Conservation (phyloP, 2,329 filamentous ascomycete genomes). For the Purpureocillium lavendulum region DNA sequence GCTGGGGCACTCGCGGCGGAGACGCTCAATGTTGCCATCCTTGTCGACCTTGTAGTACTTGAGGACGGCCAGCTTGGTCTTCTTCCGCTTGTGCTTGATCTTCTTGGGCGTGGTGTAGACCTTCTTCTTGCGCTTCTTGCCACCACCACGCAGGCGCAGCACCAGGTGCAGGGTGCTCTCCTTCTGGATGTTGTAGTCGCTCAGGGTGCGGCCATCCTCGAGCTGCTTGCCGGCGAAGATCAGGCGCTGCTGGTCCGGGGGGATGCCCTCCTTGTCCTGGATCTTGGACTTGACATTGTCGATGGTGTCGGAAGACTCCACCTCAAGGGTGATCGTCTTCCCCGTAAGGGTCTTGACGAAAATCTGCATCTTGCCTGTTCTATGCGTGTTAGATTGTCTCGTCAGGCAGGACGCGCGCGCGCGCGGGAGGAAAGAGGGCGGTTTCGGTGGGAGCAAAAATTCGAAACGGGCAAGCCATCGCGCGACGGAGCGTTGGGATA, state of each 20-base stretch:
- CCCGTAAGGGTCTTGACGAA: slow-evolving; percentile 88
- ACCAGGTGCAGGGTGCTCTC: slow-evolving; percentile 98
- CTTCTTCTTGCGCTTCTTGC: slow-evolving; percentile 99
- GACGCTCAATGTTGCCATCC: slow-evolving; percentile 99
- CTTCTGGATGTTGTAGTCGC: slow-evolving; percentile 99
- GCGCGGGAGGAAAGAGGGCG: too few species aligned
- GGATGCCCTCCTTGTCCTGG: slow-evolving; percentile 99
- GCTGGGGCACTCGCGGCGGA: slow-evolving; percentile 93
- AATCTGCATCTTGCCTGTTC: slow-evolving; percentile 64
- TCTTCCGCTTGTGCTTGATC: slow-evolving; percentile 99
- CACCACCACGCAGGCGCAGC: slow-evolving; percentile 95
- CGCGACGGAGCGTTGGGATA: too few species aligned
- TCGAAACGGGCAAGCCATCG: too few species aligned
- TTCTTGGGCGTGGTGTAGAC: slow-evolving; percentile 99
- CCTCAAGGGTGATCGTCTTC: slow-evolving; percentile 99
- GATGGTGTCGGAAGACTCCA: slow-evolving; percentile 99
- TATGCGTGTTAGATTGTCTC: slow-evolving; percentile 30
- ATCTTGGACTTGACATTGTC: slow-evolving; percentile 99
- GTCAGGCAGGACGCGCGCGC: not conserved
- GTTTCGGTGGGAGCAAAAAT: too few species aligned
- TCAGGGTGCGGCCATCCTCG: slow-evolving; percentile 97
- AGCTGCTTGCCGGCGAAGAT: slow-evolving; percentile 99
- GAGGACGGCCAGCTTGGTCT: slow-evolving; percentile 99
- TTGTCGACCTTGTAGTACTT: slow-evolving; percentile 99
- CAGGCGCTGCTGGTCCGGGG: slow-evolving; percentile 96